Percentiles rank a stretch among this genome's conserved stretches.
phyloP scores from a whole-genome alignment of 805 yeast species.

The Jamesozyma rosinii region DNA sequence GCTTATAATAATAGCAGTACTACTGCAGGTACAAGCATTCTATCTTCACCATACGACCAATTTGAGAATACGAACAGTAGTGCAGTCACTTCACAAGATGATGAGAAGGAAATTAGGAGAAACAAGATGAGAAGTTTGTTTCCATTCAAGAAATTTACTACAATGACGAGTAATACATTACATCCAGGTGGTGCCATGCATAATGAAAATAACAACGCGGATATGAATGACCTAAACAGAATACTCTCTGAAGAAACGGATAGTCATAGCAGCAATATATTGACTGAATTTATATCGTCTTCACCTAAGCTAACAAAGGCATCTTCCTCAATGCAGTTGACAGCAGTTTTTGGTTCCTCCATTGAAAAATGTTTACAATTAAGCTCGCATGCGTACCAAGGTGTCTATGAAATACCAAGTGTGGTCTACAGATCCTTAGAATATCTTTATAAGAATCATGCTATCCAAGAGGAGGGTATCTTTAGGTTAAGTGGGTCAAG shows the following conservation, averaged over 20 bases:
- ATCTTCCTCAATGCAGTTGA: background rate
- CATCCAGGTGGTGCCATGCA: background rate
- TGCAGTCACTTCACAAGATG: conserved; percentile 5
- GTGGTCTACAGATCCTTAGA: conserved; percentile 68
- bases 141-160: conserved; percentile 39
- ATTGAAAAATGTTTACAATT: conserved; percentile 42
- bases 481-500: conserved; percentile 88
- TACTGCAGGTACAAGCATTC: conserved; percentile 1
- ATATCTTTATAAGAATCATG: conserved; percentile 54
- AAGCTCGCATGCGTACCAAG: conserved; percentile 37
- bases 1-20: background rate
- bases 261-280: background rate
- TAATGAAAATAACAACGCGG: background rate
- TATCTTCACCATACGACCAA: conserved; percentile 10
- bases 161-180: conserved; percentile 4
- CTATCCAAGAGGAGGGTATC: conserved; percentile 80
- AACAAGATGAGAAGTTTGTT: conserved; percentile 50
- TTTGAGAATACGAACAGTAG: conserved; percentile 2
- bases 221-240: background rate
- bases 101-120: conserved; percentile 36
- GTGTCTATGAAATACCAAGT: conserved; percentile 47
- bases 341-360: conserved; percentile 55
- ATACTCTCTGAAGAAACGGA: background rate
- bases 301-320: background rate
- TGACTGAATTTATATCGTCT: background rate